phyloP scores from a whole-genome alignment of 2,329 filamentous ascomycete genomes.

The Aspergillus pseudoviridinutans region DNA sequence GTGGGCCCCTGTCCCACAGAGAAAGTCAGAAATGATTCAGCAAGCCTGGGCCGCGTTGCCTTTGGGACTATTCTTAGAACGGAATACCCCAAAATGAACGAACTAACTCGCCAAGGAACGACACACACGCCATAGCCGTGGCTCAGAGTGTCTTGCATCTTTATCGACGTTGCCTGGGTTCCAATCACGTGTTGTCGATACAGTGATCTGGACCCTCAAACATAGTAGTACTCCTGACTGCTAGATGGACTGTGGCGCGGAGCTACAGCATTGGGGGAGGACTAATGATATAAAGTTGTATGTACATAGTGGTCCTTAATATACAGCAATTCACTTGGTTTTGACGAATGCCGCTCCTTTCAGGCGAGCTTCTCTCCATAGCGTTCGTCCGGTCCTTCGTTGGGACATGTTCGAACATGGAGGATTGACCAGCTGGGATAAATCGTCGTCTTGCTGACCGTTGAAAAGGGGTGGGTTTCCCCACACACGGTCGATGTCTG shows the following conservation, averaged over 20 bases:
- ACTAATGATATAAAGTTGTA: not conserved
- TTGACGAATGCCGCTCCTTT: conserved; percentile 1
- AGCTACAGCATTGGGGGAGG: not conserved
- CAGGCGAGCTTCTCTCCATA: not conserved
- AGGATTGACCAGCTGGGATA: conserved; percentile 22
- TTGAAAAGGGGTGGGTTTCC: conserved; percentile 27
- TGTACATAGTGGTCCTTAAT: not conserved
- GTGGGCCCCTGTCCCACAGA: not conserved
- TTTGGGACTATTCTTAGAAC: conserved; percentile 15
- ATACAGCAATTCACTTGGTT: not conserved
- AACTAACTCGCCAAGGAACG: not conserved
- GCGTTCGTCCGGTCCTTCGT: conserved; percentile 2
- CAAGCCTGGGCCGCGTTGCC: conserved; percentile 12
- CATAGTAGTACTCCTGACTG: not conserved
- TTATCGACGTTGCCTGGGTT: not conserved
- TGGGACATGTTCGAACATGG: conserved; percentile 10
- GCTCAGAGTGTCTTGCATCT: not conserved
- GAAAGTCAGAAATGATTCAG: not conserved
- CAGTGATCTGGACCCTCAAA: not conserved
- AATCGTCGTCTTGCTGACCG: conserved; percentile 16
- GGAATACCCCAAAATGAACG: not conserved
- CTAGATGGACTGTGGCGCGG: not conserved
- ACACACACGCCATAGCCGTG: conserved; percentile 1
- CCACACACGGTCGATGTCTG: conserved; percentile 34
- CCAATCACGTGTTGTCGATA: not conserved